Conservation (phyloP, 2,329 filamentous ascomycete species). For the Calonectria montana region DNA sequence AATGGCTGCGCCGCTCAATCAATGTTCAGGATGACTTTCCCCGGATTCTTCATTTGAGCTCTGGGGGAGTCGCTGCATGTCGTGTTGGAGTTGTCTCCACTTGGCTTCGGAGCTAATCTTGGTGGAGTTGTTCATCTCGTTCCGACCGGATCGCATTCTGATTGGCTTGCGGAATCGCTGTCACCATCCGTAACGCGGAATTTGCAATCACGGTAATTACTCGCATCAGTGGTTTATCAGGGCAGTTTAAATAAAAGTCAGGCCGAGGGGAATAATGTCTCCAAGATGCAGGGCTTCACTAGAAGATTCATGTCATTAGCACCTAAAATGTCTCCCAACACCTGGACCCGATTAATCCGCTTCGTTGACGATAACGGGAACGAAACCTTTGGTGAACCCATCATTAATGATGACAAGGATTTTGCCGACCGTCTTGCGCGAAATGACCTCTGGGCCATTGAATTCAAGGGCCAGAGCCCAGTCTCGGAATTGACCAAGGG, state of each 20-base stretch:
- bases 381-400: constrained; percentile 49
- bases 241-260: constrained; percentile 11
- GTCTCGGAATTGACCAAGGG: constrained; percentile 39
- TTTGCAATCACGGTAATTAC: constrained; percentile 10
- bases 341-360: constrained; percentile 48
- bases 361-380: constrained; percentile 48
- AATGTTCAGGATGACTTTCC: background rate
- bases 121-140: background rate
- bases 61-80: background rate
- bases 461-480: constrained; percentile 44
- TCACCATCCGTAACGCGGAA: background rate
- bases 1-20: background rate
- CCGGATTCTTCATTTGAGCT: background rate
- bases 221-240: background rate
- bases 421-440: constrained; percentile 36
- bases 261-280: background rate
- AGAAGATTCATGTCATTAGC: constrained; percentile 17
- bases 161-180: constrained; percentile 23
- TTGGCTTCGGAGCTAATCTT: background rate
- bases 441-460: constrained; percentile 45
- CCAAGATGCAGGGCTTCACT: constrained; percentile 17
- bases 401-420: constrained; percentile 42
- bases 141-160: constrained; percentile 36
- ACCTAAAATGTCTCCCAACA: constrained; percentile 35
- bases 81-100: background rate